Conservation (phyloP, 768 basidiomycete genomes). For the Lentinus brumalis region DNA sequence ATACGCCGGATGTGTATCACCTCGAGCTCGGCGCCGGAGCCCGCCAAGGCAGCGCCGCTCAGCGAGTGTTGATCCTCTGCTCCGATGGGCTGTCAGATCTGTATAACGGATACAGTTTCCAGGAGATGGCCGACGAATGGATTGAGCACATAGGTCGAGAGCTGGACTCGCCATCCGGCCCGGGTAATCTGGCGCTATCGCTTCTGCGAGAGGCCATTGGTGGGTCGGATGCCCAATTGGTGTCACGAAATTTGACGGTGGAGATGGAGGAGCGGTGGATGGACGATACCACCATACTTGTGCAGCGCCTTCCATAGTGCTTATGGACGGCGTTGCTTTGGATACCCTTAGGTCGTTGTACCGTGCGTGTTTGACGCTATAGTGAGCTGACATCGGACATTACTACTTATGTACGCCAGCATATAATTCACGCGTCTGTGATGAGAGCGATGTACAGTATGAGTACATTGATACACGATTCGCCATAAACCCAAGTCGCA, state of each 20-base stretch:
- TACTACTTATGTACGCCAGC: background rate
- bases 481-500: background rate
- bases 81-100: slow-evolving; percentile 51
- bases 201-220: slow-evolving; percentile 47
- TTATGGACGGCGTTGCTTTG: background rate
- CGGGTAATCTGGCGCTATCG: slow-evolving; percentile 40
- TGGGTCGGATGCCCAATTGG: slow-evolving; percentile 40
- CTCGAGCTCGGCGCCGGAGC: slow-evolving; percentile 27
- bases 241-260: slow-evolving; percentile 47
- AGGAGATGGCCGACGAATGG: slow-evolving; percentile 39
- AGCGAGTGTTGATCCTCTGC: slow-evolving; percentile 40
- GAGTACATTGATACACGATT: background rate
- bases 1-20: slow-evolving; percentile 43
- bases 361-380: background rate
- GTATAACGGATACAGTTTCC: slow-evolving; percentile 34
- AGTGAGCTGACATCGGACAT: background rate
- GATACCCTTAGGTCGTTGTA: slow-evolving; percentile 20
- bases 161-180: slow-evolving; percentile 23
- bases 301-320: slow-evolving; percentile 38
- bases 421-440: background rate
- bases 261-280: slow-evolving; percentile 55
- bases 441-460: background rate
- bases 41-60: slow-evolving; percentile 10
- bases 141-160: slow-evolving; percentile 32
- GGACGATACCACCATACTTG: slow-evolving; percentile 50